Percentiles rank a stretch among this genome's conserved stretches.
phyloP scores from a whole-genome alignment of 1,284 basidiomycete genomes.

The Rhodotorula sp. region DNA sequence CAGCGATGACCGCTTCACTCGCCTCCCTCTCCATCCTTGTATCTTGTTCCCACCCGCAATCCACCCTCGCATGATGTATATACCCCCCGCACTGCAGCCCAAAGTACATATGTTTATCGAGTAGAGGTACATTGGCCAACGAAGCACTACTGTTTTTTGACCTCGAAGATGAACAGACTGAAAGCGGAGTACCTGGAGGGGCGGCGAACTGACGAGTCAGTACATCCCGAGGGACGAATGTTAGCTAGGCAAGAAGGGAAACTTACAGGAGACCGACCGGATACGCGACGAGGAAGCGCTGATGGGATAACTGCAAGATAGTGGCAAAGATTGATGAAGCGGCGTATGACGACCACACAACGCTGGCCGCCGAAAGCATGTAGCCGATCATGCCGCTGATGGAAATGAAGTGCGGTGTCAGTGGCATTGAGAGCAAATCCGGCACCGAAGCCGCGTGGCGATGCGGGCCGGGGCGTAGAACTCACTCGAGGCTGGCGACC shows the following conservation, averaged over 20 bases:
- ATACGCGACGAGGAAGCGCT: constrained; percentile 88
- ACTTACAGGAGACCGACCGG: constrained; percentile 80
- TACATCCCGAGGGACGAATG: too few relatives aligned
- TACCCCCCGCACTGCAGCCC: too few relatives aligned
- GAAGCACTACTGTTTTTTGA: constrained; percentile 14
- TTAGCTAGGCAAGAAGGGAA: constrained; percentile 2
- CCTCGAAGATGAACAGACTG: constrained; percentile 32
- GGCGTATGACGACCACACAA: constrained; percentile 92
- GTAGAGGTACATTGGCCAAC: not conserved
- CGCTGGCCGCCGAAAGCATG: constrained; percentile 71
- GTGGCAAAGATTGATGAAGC: constrained; percentile 92
- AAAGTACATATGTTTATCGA: too few relatives aligned
- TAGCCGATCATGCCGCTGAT: constrained; percentile 76
- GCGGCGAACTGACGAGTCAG: not conserved
- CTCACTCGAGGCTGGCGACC: constrained; percentile 81
- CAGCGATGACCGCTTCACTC: not conserved
- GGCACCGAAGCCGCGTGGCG: too few relatives aligned
- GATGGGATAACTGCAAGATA: constrained; percentile 87
- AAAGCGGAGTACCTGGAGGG: constrained; percentile 17
- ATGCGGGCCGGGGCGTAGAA: not conserved
- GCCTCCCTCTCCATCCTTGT: too few relatives aligned
- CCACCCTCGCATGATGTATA: too few relatives aligned
- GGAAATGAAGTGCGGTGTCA: constrained; percentile 2
- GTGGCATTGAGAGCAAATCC: not conserved
- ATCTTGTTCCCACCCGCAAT: too few relatives aligned